phyloP scores from a whole-genome alignment of 2,329 filamentous ascomycete species.

The Didymella pomorum region DNA sequence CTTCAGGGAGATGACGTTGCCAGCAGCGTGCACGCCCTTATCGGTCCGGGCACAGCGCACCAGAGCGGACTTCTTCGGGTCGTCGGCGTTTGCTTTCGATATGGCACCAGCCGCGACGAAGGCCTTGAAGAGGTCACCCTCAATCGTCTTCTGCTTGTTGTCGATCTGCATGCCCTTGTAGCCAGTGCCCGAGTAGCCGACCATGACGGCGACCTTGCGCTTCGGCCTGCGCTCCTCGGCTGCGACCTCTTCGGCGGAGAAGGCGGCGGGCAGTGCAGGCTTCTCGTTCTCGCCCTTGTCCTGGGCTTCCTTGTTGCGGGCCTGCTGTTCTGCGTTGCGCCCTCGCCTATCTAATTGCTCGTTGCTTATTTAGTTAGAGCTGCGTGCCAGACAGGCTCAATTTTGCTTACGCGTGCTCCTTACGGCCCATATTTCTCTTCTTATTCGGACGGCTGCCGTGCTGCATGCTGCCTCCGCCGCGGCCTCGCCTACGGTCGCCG shows the following conservation, averaged over 20 bases:
- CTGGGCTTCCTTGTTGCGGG: slow-evolving; percentile 49
- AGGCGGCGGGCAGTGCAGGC: slow-evolving; percentile 65
- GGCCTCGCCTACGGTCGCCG: slow-evolving; percentile 36
- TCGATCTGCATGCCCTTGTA: slow-evolving; percentile 97
- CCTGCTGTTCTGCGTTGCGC: slow-evolving; percentile 53
- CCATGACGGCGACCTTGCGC: slow-evolving; percentile 93
- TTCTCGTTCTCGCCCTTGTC: slow-evolving; percentile 45
- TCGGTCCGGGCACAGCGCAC: slow-evolving; percentile 95
- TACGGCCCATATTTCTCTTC: slow-evolving; percentile 72
- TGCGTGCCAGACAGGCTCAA: slow-evolving; percentile 19
- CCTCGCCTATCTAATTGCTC: slow-evolving; percentile 58
- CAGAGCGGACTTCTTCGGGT: slow-evolving; percentile 94
- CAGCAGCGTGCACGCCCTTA: slow-evolving; percentile 95
- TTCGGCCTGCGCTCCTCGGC: slow-evolving; percentile 88
- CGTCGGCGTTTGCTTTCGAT: slow-evolving; percentile 94
- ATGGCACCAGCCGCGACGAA: slow-evolving; percentile 92
- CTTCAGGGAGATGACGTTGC: slow-evolving; percentile 94
- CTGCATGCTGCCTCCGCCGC: slow-evolving; percentile 48
- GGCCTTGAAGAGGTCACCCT: slow-evolving; percentile 91
- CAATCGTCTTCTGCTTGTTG: slow-evolving; percentile 84
- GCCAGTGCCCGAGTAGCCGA: slow-evolving; percentile 94
- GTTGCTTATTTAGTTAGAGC: slow-evolving; percentile 55
- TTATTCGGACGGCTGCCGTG: slow-evolving; percentile 59
- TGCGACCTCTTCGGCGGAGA: slow-evolving; percentile 82
- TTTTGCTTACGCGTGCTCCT: slow-evolving; percentile 66